These are phyloP conservation scores for Annona cherimola DNA, from an alignment of 164 flowering plant genomes.

Conservation along the genomic window DNA sequence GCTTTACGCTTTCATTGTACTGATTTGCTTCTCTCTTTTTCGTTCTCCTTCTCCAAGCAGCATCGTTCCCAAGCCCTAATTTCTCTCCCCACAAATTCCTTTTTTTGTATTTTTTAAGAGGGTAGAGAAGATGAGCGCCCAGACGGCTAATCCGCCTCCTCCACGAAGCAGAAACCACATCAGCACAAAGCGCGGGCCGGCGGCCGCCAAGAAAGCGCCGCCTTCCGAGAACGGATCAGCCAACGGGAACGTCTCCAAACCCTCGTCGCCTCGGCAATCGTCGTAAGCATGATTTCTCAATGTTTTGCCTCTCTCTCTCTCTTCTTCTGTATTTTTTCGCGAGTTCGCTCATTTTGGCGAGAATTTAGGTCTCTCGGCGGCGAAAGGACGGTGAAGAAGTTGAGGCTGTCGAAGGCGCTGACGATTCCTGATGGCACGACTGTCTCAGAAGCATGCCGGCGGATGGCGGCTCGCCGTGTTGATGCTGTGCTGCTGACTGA, in stretches of 20 bases:
- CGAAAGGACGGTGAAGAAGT: slow-evolving; percentile 91
- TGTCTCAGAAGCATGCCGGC: slow-evolving; percentile 83
- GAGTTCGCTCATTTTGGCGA: not conserved
- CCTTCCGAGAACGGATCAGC: slow-evolving; percentile 20
- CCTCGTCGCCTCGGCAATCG: slow-evolving; percentile 29
- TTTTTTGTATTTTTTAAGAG: no score
- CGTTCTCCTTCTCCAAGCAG: no score
- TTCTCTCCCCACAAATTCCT: no score
- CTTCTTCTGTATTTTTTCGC: not conserved
- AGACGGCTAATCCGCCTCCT: slow-evolving; percentile 14
- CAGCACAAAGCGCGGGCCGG: slow-evolving; percentile 19
- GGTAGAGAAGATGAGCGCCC: slow-evolving; percentile 22
- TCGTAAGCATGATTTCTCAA: slow-evolving; percentile 11
- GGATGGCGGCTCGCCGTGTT: slow-evolving; percentile 89
- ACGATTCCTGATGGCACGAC: slow-evolving; percentile 93
- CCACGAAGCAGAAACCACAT: slow-evolving; percentile 12
- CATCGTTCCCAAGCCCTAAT: no score
- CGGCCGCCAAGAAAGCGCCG: slow-evolving; percentile 20
- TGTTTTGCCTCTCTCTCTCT: not conserved
- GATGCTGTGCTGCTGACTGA: slow-evolving; percentile 90
- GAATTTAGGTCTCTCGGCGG: slow-evolving; percentile 39
- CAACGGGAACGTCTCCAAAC: slow-evolving; percentile 22
- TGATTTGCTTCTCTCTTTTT: no score
- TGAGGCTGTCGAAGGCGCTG: slow-evolving; percentile 85
- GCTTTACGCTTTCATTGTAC: no score